Base-by-base conservation (phyloP, 345 rosid species). In the Acer yangbiense region DNA sequence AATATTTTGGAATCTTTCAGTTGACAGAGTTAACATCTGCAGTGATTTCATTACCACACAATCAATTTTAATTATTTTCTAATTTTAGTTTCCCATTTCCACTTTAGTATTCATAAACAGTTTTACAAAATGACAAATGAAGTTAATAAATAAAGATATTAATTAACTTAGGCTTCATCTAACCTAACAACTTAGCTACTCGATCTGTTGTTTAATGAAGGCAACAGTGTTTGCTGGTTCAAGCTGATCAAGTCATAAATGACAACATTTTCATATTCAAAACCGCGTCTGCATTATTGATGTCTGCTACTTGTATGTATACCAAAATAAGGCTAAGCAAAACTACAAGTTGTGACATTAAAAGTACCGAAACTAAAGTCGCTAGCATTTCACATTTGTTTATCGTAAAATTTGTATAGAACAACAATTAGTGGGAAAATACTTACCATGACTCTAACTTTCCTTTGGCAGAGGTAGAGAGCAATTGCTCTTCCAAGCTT, bases 401-500 rank as follows among this genome's bases (percentile, higher is more conserved):
- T 35, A 35, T 35, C 6, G 39, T 35, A 35, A 35, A 35, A 4
- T 4, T 35, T 35, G 39, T 35, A 35, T 35, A 35, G 39, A 35
- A 35, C 7, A 35, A 35, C 39, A 35, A 35, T 35, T 35, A 35
- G 52, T 9, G 12, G 44, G 14, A 29, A 9, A 70, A 35, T 13
- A 83, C 95, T 88, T 86, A 97, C 99, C 20, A 94, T 93, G 71
- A 97, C 97, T 81, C 96, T 85, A 0, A 94, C 92, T 86, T 86
- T 88, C 77, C 81, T 89, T 46, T 80, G 89, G 84, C 98, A 93
- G 18, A 97, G 99, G 77, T 97, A 90, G 39, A 97, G 98, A 14
- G 98, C 97, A 71, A 97, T 91, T 39, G 98, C 99, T 86, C 99
- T 83, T 57, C 99, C 99, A 12, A 97, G 96, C 86, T 97, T 97